Conservation (phyloP, 192 early-diverging fungal species). For the Entomortierella beljakovae region DNA sequence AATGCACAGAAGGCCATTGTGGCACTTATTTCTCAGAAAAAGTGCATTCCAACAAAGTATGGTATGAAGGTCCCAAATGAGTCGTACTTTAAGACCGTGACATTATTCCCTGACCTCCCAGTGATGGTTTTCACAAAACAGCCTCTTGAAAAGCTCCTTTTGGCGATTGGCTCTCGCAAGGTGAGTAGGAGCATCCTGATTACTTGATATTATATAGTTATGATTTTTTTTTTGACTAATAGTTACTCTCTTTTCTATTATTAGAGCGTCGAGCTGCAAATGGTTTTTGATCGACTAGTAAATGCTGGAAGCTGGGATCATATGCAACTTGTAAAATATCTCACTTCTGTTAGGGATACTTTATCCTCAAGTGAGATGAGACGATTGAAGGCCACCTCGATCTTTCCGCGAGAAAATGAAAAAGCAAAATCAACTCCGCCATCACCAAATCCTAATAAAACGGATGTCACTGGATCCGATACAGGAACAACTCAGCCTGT, state of each 20-base stretch:
- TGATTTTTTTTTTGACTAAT: no score
- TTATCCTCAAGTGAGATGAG: slow-evolving; percentile 70
- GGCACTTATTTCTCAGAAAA: slow-evolving; percentile 50
- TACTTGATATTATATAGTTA: neutral
- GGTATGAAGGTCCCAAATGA: slow-evolving; percentile 77
- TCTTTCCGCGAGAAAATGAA: slow-evolving; percentile 73
- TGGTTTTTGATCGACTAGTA: slow-evolving; percentile 84
- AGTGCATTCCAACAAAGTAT: slow-evolving; percentile 77
- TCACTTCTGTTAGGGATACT: slow-evolving; percentile 75
- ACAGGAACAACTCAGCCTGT: slow-evolving; percentile 28
- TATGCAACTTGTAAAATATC: slow-evolving; percentile 84
- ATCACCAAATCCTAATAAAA: slow-evolving; percentile 19
- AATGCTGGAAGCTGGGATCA: slow-evolving; percentile 86
- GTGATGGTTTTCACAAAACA: slow-evolving; percentile 68
- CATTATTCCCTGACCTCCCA: slow-evolving; percentile 87
- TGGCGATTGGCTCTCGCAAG: slow-evolving; percentile 83
- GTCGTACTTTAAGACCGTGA: slow-evolving; percentile 83
- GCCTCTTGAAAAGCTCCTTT: slow-evolving; percentile 68
- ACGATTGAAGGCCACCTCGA: slow-evolving; percentile 68
- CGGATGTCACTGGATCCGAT: slow-evolving; percentile 9
- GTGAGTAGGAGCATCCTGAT: slow-evolving; percentile 22
- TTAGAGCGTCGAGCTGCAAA: slow-evolving; percentile 83
- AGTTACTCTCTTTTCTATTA: neutral
- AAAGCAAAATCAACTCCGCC: slow-evolving; percentile 1
- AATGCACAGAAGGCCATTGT: slow-evolving; percentile 41